Base-by-base conservation (phyloP, 2,329 filamentous ascomycete species). In the Teratosphaeria epicoccoides region DNA sequence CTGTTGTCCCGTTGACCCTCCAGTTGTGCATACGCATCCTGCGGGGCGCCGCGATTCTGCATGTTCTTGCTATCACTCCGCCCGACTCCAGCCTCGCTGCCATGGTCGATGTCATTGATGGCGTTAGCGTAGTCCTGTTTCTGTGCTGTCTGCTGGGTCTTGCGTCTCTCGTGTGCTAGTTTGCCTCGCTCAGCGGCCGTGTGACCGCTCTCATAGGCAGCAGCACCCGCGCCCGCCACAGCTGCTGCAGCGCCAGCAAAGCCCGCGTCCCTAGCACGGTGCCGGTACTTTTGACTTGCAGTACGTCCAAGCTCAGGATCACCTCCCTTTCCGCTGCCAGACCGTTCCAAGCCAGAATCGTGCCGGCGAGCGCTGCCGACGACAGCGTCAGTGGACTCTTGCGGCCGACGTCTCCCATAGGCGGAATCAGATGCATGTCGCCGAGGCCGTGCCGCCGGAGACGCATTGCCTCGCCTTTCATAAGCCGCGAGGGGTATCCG, bases 61-160 rank as follows among this genome's bases (percentile, higher is more conserved):
- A 66, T 44, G 43, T 58, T 57, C 56, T 62, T 60, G 55, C 68
- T 73, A 28, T 69, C 66, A 37, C 67, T 64, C 26, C 68, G 67
- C 20, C 44, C 44, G 11, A 46, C 2, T 24, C 12, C 20, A 24
- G 22, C 25, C 20, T 23, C 44, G 11, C 11, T 12, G 25, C 59
- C 61, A n/a, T 67, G 48, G 25, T 62, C 57, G 24, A 59, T 52
- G 20, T 65, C 56, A 7, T 54, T 2, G 60, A 57, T 14, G 2
- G 43, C 45, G 6, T 51, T 49, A 9, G 57, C 52, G 12, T 55
- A 53, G 22, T 54, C 22, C 43, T 44, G 47, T 22, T 46, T 24
- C 43, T 51, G 17, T 24, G 47, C 45, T 11, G 50, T 52, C 24
- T 54, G 51, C 29, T 57, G 57, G 26, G 50, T 54, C 46, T 60